A percentile compares a stretch with the other conserved stretches of the same genome.
Evolutionary conservation across 78 protist genomes (phyloP).

Genomic region (Dictyostelium firmibasis): DNA sequence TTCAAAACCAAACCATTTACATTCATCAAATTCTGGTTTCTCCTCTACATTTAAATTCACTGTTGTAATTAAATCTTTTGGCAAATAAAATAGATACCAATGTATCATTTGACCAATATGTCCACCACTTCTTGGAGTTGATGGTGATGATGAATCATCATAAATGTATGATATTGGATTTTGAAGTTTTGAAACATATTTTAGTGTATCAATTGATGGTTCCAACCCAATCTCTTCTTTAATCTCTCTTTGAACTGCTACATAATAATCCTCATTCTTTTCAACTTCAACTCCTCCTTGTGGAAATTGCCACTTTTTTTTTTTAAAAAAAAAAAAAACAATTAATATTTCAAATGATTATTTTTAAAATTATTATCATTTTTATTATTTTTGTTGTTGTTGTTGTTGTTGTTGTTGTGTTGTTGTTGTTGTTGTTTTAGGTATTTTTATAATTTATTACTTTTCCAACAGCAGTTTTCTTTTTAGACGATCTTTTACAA

Average conservation of each 20-base stretch:
- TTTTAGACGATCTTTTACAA: constrained; percentile 33
- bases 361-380: too few species aligned
- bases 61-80: background rate
- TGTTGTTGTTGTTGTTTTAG: too few species aligned
- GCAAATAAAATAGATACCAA: constrained; percentile 39
- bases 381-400: too few species aligned
- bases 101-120: constrained; percentile 34
- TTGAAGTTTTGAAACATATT: constrained; percentile 8
- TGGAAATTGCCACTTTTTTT: constrained; percentile 39
- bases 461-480: constrained; percentile 31
- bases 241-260: constrained; percentile 50
- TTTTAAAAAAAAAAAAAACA: background rate
- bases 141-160: background rate
- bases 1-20: constrained; percentile 10
- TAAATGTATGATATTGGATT: background rate
- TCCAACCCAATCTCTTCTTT: constrained; percentile 63
- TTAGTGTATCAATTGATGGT: background rate
- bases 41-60: constrained; percentile 19
- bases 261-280: constrained; percentile 29
- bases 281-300: constrained; percentile 65
- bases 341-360: background rate
- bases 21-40: constrained; percentile 41
- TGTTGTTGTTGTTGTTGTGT: too few species aligned
- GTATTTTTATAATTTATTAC: background rate
- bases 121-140: background rate